Evolutionary conservation across 306 rosid species (phyloP), one percentile per base, ranked within the genome.

Genomic region (Prunus mume): DNA sequence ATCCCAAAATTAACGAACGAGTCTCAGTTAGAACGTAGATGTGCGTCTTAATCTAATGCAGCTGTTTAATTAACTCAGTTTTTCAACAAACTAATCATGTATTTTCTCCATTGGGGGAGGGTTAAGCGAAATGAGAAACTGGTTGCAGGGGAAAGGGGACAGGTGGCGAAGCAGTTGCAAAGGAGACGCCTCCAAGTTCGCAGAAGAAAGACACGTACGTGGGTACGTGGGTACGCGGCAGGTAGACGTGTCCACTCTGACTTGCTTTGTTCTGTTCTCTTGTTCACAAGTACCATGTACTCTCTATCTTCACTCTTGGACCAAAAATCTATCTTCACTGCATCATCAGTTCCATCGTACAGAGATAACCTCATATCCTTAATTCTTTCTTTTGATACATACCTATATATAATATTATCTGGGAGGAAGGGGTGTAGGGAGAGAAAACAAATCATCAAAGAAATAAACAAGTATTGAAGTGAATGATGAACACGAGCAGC

Each of bases 191-290:
- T 61, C 65, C 56, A 51, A 66, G 30, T 46, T 43, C 69, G 80
- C 65, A 28, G 24, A 13, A 51, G 64, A 52, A 50, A 51, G 71
- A 56, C 71, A 46, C 82, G 76, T 84, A 85, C 77, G 88, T 80
- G 47, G 63, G 18, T 38, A 7, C 18, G 13, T 11, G 58, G n/a
- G 77, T 86, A 87, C 93, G 86, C 83, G 91, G 79, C 60, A 38
- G 9, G 43, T 38, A 38, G 18, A 50, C 57, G 20, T 12, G 52
- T 47, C 11, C 22, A 43, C n/a, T 25, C 73, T 55, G 41, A 45
- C 12, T 22, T 25, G n/a, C 50, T 78, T 25, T 8, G 18, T 22
- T 22, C 5, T 41, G 17, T 28, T 1, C 32, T 18, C 43, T 47
- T 38, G 11, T 68, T 60, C 65, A 13, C 3, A 38, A 38, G 43